Evolutionary conservation across 1,284 basidiomycete genomes (phyloP).

Genomic region (Ceratobasidium sp.): DNA sequence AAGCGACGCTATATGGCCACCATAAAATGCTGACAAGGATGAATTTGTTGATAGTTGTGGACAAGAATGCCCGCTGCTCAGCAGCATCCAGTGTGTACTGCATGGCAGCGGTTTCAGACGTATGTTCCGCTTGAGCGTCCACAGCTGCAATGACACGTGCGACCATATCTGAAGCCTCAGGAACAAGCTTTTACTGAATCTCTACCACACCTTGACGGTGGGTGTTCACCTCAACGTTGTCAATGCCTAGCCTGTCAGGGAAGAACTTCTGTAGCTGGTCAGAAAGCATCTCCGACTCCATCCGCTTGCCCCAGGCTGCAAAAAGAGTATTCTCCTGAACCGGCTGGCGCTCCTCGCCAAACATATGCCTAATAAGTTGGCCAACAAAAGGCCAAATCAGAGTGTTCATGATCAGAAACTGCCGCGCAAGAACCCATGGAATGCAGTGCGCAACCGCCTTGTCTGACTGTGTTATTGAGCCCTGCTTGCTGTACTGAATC

Average conservation of each 20-base stretch:
- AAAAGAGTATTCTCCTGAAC: not conserved
- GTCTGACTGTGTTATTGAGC: not conserved
- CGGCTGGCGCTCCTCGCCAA: not conserved
- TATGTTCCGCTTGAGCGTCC: slow-evolving; percentile 7
- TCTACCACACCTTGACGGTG: not conserved
- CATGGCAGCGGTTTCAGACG: not conserved
- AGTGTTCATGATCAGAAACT: not conserved
- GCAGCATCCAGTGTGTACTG: not conserved
- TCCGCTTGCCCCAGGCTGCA: not conserved
- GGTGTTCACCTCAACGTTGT: not conserved
- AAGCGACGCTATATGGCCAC: not conserved
- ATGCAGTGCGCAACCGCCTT: not conserved
- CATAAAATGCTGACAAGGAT: not conserved
- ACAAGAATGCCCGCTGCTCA: not conserved
- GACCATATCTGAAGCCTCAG: not conserved
- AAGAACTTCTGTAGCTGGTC: not conserved
- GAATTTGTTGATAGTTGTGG: not conserved
- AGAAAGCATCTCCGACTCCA: not conserved
- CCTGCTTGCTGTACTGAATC: not conserved
- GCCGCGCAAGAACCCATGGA: not conserved
- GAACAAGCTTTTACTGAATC: not conserved
- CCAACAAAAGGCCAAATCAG: slow-evolving; percentile 1
- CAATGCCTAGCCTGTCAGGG: too few species aligned
- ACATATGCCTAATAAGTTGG: not conserved
- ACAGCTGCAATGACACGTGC: not conserved